Conservation (phyloP, 495 filamentous ascomycete species). For the Lindgomyces ingoldianus region DNA sequence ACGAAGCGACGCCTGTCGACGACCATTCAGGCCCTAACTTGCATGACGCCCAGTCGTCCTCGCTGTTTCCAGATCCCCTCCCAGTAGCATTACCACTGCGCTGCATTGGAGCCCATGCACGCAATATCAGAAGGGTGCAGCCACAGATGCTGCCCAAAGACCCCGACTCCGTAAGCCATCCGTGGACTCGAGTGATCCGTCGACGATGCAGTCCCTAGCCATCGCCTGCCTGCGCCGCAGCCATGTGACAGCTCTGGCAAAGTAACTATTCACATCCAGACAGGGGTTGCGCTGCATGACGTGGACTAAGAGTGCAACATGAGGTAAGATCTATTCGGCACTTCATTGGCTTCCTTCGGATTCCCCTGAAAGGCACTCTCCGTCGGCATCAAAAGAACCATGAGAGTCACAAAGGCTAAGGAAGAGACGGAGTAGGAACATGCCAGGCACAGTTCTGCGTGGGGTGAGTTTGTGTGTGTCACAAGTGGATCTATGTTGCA, state of each 20-base stretch:
- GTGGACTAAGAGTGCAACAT: neutral
- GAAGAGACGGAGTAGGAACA: constrained; percentile 4
- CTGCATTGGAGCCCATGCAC: constrained; percentile 7
- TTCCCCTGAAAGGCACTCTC: neutral
- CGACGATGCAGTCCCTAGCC: neutral
- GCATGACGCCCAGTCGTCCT: constrained; percentile 33
- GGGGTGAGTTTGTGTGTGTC: constrained; percentile 32
- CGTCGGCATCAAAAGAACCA: constrained; percentile 1
- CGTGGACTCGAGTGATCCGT: neutral
- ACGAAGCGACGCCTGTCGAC: constrained; percentile 6
- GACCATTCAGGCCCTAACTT: constrained; percentile 16
- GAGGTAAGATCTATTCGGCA: constrained; percentile 3
- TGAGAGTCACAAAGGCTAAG: neutral
- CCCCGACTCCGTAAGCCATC: neutral
- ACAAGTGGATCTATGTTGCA: constrained; percentile 3
- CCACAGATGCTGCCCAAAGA: constrained; percentile 23
- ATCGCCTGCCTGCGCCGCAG: neutral
- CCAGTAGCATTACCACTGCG: neutral
- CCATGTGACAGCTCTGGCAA: constrained; percentile 22
- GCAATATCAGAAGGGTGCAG: constrained; percentile 15
- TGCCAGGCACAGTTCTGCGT: neutral
- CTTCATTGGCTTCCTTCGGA: neutral
- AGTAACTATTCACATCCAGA: constrained; percentile 5
- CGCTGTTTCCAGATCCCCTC: neutral
- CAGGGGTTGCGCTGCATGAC: neutral